Conservation (phyloP, 2,329 filamentous ascomycete species). For the Didymella exigua region DNA sequence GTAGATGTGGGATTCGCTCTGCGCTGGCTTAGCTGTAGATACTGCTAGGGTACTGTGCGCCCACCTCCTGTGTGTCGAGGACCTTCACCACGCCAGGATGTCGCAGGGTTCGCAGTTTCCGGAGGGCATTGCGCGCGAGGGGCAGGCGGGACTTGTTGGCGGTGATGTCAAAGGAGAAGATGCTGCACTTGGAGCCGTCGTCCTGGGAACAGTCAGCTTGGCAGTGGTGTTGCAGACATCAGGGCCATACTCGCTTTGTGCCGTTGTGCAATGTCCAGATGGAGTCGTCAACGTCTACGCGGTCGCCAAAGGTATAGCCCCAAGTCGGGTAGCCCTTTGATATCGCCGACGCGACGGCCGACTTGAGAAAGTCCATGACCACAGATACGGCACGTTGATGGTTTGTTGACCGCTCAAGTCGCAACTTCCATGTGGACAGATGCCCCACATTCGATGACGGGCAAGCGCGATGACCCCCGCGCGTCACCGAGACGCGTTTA, state of each 20-base stretch:
- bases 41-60: not conserved
- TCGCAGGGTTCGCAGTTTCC: conserved; percentile 89
- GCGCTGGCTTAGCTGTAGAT: conserved; percentile 26
- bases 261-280: conserved; percentile 98
- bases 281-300: conserved; percentile 88
- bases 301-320: conserved; percentile 90
- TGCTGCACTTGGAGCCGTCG: conserved; percentile 91
- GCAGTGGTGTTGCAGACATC: conserved; percentile 14
- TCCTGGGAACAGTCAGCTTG: conserved; percentile 64
- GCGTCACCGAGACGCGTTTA: conserved; percentile 15
- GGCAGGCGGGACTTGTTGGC: conserved; percentile 81
- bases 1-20: conserved; percentile 95
- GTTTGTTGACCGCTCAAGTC: conserved; percentile 5
- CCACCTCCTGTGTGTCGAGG: conserved; percentile 89
- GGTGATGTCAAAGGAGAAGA: conserved; percentile 91
- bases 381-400: conserved; percentile 1
- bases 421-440: conserved; percentile 23
- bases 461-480: conserved; percentile 13
- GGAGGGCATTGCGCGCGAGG: conserved; percentile 89
- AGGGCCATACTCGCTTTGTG: conserved; percentile 74
- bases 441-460: conserved; percentile 21
- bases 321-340: conserved; percentile 86
- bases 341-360: conserved; percentile 94
- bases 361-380: conserved; percentile 95
- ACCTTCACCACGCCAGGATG: conserved; percentile 96